Percentiles rank a stretch among this genome's conserved stretches.
Evolutionary conservation across 306 rosid genomes (phyloP).

Genomic region (Lathyrus aphaca): DNA sequence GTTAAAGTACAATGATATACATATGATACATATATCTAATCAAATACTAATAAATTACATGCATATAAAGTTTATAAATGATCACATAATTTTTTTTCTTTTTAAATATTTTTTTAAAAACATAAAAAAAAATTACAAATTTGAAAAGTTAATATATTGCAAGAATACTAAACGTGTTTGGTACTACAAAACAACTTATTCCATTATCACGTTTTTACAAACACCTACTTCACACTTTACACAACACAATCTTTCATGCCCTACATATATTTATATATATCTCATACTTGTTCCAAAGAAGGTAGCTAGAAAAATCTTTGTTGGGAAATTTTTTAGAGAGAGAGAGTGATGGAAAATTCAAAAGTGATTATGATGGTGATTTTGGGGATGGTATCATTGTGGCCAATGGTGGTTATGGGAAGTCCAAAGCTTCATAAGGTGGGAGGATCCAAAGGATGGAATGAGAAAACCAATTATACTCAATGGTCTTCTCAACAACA

Average conservation of each 20-base stretch:
- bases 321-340: too few species aligned
- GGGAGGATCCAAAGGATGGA: conserved; percentile 71
- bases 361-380: conserved; percentile 21
- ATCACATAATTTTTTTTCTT: too few species aligned
- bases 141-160: too few species aligned
- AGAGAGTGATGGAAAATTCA: conserved; percentile 24
- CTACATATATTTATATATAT: conserved; percentile 5
- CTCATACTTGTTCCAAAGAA: neutral
- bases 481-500: conserved; percentile 57
- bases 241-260: neutral
- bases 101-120: too few species aligned
- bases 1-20: too few species aligned
- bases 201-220: conserved; percentile 14
- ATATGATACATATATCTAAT: too few species aligned
- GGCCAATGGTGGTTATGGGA: conserved; percentile 29
- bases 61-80: too few species aligned
- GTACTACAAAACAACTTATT: neutral
- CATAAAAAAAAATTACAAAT: too few species aligned
- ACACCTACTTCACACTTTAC: conserved; percentile 3
- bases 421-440: conserved; percentile 52
- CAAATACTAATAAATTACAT: too few species aligned
- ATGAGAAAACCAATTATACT: conserved; percentile 60
- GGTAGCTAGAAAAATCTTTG: neutral
- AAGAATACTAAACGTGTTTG: conserved; percentile 3
- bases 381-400: conserved; percentile 14